Conservation (phyloP, 108 stramenopile species). For the Pseudonitzschia multiseries region DNA sequence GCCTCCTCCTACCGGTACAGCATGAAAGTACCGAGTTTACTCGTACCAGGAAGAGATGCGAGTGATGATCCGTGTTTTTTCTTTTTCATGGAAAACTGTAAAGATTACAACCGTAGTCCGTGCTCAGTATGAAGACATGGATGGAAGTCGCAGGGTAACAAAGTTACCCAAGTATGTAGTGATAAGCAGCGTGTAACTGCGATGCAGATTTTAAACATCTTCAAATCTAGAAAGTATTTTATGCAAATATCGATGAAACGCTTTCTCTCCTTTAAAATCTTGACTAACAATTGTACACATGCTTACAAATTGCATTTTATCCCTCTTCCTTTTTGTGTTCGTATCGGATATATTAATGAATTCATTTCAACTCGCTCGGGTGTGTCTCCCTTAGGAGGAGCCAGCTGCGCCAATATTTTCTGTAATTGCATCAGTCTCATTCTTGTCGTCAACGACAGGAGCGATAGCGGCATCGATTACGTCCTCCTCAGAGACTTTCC, state of each 20-base stretch:
- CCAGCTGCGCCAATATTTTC: not conserved
- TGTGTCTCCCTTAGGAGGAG: not conserved
- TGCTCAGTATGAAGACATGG: no score
- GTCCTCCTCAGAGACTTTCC: conserved; percentile 18
- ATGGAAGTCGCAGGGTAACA: no score
- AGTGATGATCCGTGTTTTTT: no score
- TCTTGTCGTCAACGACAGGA: conserved; percentile 1
- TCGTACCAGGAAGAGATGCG: no score
- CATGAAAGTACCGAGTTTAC: no score
- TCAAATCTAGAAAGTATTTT: no score
- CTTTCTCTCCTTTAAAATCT: not conserved
- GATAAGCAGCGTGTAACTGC: no score
- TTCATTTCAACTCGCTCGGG: not conserved
- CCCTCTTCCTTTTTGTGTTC: not conserved
- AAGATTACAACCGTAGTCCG: no score
- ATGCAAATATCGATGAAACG: not conserved
- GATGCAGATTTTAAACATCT: no score
- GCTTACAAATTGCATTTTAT: not conserved
- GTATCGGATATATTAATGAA: not conserved
- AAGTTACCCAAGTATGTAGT: no score
- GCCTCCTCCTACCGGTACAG: no score
- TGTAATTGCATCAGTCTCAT: not conserved
- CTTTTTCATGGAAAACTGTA: no score
- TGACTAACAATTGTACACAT: not conserved
- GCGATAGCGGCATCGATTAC: not conserved